Conservation (phyloP, 2,329 filamentous ascomycete species). For the Penicillium sp. region DNA sequence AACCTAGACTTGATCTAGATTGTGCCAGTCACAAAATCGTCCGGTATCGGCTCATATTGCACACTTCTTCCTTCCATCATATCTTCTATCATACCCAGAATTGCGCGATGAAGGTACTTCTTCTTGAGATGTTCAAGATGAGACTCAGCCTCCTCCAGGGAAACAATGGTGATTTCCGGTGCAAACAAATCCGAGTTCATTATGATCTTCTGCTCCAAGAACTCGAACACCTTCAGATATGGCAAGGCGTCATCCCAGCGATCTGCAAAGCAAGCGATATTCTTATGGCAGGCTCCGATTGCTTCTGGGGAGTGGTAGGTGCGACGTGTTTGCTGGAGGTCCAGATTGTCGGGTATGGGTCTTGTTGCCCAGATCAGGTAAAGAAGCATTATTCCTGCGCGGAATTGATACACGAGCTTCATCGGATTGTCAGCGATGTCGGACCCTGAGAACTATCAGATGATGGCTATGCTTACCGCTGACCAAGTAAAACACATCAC, state of each 20-base stretch:
- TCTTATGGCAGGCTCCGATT: slow-evolving; percentile 21
- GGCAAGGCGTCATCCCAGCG: slow-evolving; percentile 26
- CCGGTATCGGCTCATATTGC: slow-evolving; percentile 7
- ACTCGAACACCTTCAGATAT: slow-evolving; percentile 23
- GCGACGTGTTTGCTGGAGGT: slow-evolving; percentile 2
- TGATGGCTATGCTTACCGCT: slow-evolving; percentile 20
- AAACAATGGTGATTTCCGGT: neutral
- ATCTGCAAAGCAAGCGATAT: slow-evolving; percentile 21
- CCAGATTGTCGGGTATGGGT: slow-evolving; percentile 7
- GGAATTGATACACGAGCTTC: slow-evolving; percentile 30
- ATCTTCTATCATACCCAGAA: slow-evolving; percentile 30
- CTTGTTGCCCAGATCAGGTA: slow-evolving; percentile 26
- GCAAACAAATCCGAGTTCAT: slow-evolving; percentile 1
- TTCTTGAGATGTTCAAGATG: slow-evolving; percentile 23
- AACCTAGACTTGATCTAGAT: neutral
- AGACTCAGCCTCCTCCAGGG: slow-evolving; percentile 15
- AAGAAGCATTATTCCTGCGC: slow-evolving; percentile 27
- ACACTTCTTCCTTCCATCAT: slow-evolving; percentile 20
- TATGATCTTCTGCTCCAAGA: slow-evolving; percentile 16
- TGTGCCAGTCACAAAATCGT: slow-evolving; percentile 10
- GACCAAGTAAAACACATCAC: slow-evolving; percentile 32
- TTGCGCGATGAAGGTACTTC: slow-evolving; percentile 25
- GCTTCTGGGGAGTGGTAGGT: slow-evolving; percentile 20
- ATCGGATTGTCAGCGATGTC: neutral
- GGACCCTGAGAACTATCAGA: no score